Percentiles rank a stretch among this genome's conserved stretches.
Evolutionary conservation across 2,329 filamentous ascomycete species (phyloP).

Genomic region (Cercospora janseana): DNA sequence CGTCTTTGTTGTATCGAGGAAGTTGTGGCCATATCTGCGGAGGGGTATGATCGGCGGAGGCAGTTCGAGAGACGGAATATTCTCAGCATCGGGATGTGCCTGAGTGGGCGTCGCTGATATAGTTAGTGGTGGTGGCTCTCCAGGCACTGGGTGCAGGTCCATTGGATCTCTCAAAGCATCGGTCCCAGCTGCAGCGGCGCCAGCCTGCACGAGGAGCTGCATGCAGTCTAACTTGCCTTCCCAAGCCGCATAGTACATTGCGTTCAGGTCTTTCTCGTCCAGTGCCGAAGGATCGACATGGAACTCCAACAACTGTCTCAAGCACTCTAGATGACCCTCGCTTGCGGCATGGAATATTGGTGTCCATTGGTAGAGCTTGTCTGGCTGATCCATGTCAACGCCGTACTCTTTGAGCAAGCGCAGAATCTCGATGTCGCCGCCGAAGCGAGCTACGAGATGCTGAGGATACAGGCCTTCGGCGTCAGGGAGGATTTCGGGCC

Average conservation of each 20-base stretch:
- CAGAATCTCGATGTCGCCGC: conserved; percentile 75
- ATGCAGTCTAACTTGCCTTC: conserved; percentile 95
- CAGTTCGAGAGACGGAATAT: conserved; percentile 85
- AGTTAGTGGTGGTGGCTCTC: conserved; percentile 57
- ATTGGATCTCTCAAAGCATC: conserved; percentile 18
- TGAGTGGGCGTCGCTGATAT: conserved; percentile 27
- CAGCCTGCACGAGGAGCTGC: conserved; percentile 69
- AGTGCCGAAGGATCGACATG: conserved; percentile 74
- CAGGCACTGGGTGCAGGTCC: conserved; percentile 39
- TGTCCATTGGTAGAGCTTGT: conserved; percentile 97
- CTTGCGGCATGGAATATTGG: conserved; percentile 94
- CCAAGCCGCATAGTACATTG: conserved; percentile 98
- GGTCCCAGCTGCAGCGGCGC: conserved; percentile 21
- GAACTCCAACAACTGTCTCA: conserved; percentile 75
- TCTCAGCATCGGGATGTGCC: conserved; percentile 63
- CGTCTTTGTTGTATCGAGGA: conserved; percentile 87
- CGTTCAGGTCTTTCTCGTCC: conserved; percentile 89
- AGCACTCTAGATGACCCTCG: conserved; percentile 87
- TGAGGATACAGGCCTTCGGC: conserved; percentile 97
- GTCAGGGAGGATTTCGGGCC: conserved; percentile 82
- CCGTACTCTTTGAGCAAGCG: conserved; percentile 79
- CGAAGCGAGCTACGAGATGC: conserved; percentile 88
- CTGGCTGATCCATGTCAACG: conserved; percentile 84
- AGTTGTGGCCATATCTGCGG: conserved; percentile 94
- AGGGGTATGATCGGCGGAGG: conserved; percentile 95